Base-by-base conservation (phyloP, 169 alveolate species). In the Amoebophrya sp. region DNA sequence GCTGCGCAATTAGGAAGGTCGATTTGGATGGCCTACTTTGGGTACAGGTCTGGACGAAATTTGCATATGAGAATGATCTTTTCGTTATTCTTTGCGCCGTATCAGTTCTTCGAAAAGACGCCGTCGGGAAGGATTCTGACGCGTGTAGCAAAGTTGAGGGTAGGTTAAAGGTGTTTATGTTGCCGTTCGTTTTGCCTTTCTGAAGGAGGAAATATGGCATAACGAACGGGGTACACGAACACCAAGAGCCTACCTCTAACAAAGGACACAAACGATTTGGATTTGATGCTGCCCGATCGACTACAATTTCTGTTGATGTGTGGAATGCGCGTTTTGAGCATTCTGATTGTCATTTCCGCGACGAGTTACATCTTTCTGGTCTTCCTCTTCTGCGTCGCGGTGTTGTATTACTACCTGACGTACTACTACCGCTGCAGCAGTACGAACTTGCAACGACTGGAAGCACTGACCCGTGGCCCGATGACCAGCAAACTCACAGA, bases 401-500 rank as follows among this genome's bases (percentile, higher is more conserved):
- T 65, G 12, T 36, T 65, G 83, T 65, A 65, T 26, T 65, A 65
- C 83, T 65, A 65, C 83, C 26, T 65, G 83, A 65, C 83, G 33
- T 36, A 26, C 33, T 65, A 26, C 26, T 65, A 65, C 83, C 83
- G 83, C 33, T 65, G 2, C 26, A 26, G 39, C 36, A 65, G 83
- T 36, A 65, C 83, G 26, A 65, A 65, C 83, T 36, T 65, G 33
- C 83, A 65, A 26, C 18, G 83, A 26, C 83, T 65, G 26, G 83
- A 65, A 26, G 83, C 83, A 36, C 38, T 65, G 36, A 65, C 83
- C 83, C 83, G 83, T 10, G 83, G 36, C 36, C 83, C 83, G 83
- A 36, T 65, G 33, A 26, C 83, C 36, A 26, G 39, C 38, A 65
- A 65, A 65, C 26, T 65, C 10, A 65, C 83, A 6, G 83, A 65